phyloP scores from a whole-genome alignment of 2,329 filamentous ascomycete species.

The Paecilomyces dactylethromorphus region DNA sequence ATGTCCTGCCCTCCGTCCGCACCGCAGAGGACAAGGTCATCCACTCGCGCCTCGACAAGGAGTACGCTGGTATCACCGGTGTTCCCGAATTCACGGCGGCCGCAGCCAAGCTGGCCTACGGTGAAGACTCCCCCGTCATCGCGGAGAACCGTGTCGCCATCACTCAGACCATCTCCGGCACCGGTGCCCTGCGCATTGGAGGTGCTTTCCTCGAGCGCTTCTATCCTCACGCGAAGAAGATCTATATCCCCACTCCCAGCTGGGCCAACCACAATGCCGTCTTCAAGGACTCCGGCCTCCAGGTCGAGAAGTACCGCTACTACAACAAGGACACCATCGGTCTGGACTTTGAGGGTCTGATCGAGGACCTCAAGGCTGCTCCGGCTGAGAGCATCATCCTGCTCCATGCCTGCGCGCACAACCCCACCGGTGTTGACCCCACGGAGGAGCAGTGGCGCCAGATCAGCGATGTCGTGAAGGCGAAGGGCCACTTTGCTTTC shows the following conservation, averaged over 20 bases:
- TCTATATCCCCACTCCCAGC: conserved; percentile 92
- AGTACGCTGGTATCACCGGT: conserved; percentile 97
- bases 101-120: conserved; percentile 86
- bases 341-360: conserved; percentile 90
- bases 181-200: conserved; percentile 89
- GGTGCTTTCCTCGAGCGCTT: conserved; percentile 88
- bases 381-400: conserved; percentile 83
- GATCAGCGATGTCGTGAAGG: conserved; percentile 81
- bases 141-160: conserved; percentile 72
- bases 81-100: conserved; percentile 89
- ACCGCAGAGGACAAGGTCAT: conserved; percentile 84
- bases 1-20: conserved; percentile 89
- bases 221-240: conserved; percentile 85
- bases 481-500: conserved; percentile 84
- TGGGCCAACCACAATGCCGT: conserved; percentile 99
- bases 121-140: conserved; percentile 68
- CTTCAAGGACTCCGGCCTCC: conserved; percentile 85
- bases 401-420: conserved; percentile 95
- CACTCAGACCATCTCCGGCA: conserved; percentile 97
- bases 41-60: conserved; percentile 76
- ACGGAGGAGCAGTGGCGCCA: conserved; percentile 86
- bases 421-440: conserved; percentile 94
- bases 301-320: conserved; percentile 94
- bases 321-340: conserved; percentile 99
- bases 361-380: conserved; percentile 82